phyloP scores from a whole-genome alignment of 257 asterid species.

The Lithospermum erythrorhizon region DNA sequence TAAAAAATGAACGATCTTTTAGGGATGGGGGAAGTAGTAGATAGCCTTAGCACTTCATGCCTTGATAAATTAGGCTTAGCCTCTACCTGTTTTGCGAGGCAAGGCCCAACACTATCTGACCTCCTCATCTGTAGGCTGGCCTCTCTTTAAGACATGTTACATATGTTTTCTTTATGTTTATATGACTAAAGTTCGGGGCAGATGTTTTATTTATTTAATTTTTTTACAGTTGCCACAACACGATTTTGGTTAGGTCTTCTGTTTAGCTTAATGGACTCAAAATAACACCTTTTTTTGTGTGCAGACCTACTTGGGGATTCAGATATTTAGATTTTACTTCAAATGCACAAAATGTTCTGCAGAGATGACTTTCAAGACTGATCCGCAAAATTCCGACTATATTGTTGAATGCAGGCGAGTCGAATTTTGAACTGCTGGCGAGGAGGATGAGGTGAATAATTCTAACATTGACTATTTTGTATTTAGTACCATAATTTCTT shows the following conservation, averaged over 20 bases:
- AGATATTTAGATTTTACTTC: constrained; percentile 74
- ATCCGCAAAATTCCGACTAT: constrained; percentile 86
- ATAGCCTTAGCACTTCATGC: too few relatives aligned
- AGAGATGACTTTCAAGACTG: constrained; percentile 78
- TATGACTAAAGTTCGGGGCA: background rate
- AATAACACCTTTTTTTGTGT: constrained; percentile 8
- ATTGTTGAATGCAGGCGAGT: constrained; percentile 75
- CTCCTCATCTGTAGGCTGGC: too few relatives aligned
- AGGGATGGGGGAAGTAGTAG: too few relatives aligned
- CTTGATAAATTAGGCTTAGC: too few relatives aligned
- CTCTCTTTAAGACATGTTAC: too few relatives aligned
- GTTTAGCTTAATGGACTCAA: background rate
- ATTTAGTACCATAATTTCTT: too few relatives aligned
- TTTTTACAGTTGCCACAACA: background rate
- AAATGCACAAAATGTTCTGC: constrained; percentile 86
- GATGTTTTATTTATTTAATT: background rate
- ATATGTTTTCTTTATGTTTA: background rate
- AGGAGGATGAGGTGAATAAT: constrained; percentile 63
- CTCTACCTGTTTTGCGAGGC: too few relatives aligned
- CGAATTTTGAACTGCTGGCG: constrained; percentile 92
- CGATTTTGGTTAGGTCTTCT: background rate
- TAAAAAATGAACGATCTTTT: too few relatives aligned
- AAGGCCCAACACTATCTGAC: too few relatives aligned
- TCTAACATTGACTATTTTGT: background rate
- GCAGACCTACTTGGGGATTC: constrained; percentile 85